These are phyloP conservation scores for Ogataea angusta DNA, from an alignment of 805 yeast species.

Conservation along the genomic window DNA sequence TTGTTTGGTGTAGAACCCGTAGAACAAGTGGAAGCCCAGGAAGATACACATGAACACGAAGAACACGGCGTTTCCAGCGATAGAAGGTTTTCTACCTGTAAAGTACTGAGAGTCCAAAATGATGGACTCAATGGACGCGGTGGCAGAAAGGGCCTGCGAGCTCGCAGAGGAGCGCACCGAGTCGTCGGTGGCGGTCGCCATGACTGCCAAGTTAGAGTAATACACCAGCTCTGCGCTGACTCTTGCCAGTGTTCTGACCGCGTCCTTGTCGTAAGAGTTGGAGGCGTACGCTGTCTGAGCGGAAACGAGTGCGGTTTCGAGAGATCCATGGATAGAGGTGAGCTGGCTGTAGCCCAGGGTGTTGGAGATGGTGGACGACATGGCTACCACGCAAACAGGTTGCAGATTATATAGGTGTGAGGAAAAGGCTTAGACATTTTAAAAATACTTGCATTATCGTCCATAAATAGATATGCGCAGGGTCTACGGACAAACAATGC, in stretches of 20 bases:
- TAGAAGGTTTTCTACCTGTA: conserved; percentile 46
- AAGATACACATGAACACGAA: conserved; percentile 51
- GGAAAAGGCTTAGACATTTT: too few species aligned
- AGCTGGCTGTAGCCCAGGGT: conserved; percentile 10
- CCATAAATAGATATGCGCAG: too few species aligned
- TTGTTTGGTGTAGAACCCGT: conserved; percentile 48
- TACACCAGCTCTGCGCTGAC: conserved; percentile 21
- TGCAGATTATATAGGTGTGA: too few species aligned
- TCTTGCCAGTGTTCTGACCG: neutral
- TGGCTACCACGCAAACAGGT: neutral
- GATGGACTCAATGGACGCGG: conserved; percentile 18
- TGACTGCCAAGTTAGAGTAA: conserved; percentile 20
- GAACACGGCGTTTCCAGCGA: conserved; percentile 58
- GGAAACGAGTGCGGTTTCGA: conserved; percentile 3
- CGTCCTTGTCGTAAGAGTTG: neutral
- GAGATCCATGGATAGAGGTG: conserved; percentile 10
- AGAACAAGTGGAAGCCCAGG: conserved; percentile 38
- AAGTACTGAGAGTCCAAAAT: conserved; percentile 25
- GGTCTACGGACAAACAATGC: too few species aligned
- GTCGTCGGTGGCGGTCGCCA: conserved; percentile 27
- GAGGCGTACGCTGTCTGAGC: conserved; percentile 8
- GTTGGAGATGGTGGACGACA: conserved; percentile 3
- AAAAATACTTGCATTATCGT: too few species aligned
- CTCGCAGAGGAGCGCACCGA: conserved; percentile 12
- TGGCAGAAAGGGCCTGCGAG: conserved; percentile 24